phyloP scores from a whole-genome alignment of 345 rosid genomes.

The Trapa bicornis region DNA sequence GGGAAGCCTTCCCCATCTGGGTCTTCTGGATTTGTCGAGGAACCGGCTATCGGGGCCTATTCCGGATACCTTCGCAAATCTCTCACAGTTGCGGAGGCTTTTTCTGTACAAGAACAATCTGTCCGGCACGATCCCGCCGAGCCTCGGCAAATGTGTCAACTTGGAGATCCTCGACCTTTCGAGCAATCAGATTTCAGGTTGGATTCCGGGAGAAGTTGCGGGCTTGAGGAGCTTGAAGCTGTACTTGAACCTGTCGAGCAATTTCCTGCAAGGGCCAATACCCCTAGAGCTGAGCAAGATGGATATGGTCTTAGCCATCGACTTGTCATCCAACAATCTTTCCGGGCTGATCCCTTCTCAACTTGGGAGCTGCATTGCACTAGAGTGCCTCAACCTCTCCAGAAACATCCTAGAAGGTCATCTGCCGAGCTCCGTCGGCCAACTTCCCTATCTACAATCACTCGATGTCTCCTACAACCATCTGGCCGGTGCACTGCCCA shows the following conservation, averaged over 20 bases:
- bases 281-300: conserved; percentile 83
- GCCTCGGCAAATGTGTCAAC: conserved; percentile 59
- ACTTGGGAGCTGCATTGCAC: conserved; percentile 79
- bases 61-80: conserved; percentile 69
- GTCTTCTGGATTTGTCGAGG: conserved; percentile 70
- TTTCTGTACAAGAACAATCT: conserved; percentile 47
- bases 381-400: conserved; percentile 71
- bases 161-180: conserved; percentile 84
- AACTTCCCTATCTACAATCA: conserved; percentile 51
- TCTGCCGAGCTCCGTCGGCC: conserved; percentile 58
- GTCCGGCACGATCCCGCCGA: conserved; percentile 60
- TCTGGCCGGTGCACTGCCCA: conserved; percentile 50
- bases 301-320: conserved; percentile 91
- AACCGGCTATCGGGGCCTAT: conserved; percentile 73
- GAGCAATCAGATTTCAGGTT: conserved; percentile 50
- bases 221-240: conserved; percentile 66
- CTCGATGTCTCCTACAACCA: conserved; percentile 61
- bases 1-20: conserved; percentile 60
- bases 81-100: conserved; percentile 63
- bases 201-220: conserved; percentile 55
- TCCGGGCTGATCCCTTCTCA: conserved; percentile 60
- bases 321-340: conserved; percentile 65
- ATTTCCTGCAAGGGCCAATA: conserved; percentile 46
- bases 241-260: conserved; percentile 73
- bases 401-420: conserved; percentile 42